These are phyloP conservation scores for Corchorus capsularis DNA, from an alignment of 345 rosid genomes.

Conservation along the genomic window DNA sequence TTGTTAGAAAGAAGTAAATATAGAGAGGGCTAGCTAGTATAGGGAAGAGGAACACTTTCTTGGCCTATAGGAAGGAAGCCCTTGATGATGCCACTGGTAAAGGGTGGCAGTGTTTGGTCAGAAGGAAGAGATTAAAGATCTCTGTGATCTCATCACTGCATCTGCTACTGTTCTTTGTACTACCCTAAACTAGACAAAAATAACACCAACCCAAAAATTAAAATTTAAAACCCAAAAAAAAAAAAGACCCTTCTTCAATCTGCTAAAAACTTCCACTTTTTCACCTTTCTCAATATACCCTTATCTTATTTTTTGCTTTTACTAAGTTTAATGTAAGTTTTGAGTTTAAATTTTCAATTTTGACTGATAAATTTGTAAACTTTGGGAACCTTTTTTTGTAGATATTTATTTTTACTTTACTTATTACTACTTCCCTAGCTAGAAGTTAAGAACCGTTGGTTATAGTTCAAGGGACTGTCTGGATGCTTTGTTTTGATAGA, in stretches of 20 bases:
- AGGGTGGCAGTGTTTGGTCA: conserved; percentile 55
- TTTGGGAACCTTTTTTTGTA: neutral
- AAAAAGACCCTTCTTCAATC: neutral
- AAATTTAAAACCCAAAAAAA: neutral
- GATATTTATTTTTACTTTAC: neutral
- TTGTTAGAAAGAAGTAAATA: conserved; percentile 29
- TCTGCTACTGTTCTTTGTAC: conserved; percentile 39
- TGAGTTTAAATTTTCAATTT: neutral
- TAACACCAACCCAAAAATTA: neutral
- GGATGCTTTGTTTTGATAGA: conserved; percentile 19
- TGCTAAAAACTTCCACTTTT: neutral
- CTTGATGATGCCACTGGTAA: conserved; percentile 37
- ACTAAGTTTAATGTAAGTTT: neutral
- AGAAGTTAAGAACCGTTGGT: conserved; percentile 9
- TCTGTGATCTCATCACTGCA: conserved; percentile 50
- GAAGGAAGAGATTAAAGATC: conserved; percentile 46
- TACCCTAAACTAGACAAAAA: neutral
- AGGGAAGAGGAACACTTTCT: conserved; percentile 30
- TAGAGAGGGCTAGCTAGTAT: conserved; percentile 21
- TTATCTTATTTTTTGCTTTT: neutral
- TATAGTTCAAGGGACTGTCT: conserved; percentile 16
- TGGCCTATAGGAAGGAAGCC: conserved; percentile 23
- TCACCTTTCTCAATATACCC: neutral
- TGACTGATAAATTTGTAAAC: neutral
- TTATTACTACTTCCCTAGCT: conserved; percentile 9